Base-by-base conservation (phyloP, 164 flowering plant species). In the Dillenia suffruticosa region DNA sequence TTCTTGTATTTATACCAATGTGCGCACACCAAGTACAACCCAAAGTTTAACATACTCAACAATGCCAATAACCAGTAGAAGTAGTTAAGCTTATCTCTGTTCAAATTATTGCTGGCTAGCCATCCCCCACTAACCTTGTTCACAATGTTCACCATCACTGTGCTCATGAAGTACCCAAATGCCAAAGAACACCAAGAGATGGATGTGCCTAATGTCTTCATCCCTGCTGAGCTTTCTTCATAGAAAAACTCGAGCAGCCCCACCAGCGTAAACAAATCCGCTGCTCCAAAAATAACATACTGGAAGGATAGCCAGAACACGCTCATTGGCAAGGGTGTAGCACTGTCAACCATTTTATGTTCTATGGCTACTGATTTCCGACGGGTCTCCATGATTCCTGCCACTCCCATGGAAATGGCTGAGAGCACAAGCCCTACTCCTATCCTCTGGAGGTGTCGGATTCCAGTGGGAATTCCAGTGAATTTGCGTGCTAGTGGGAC, bases 171-270 rank as follows among this genome's bases (percentile, higher is more conserved):
- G 57, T 77, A 87, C 51, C 96, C 96, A 44, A 89, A 75, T 9
- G 92, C 87, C 50, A 79, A 9, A 1, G 93, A 82, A 52, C 82
- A 75, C 86, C 83, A 81, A 0, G 88, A 77, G 44, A 85, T 82
- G 22, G 88, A 82, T 0, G 89, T 84, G 67, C 82, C 51, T 49
- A 84, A 24, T 0, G 90, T 78, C 69, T 85, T 82, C 89, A 87
- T 82, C 8, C 89, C 84, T 0, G 52, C 63, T n/a, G 89, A 78
- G 59, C 86, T 82, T 78, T 89, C 89, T 16, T 75, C 69, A 56
- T 87, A 83, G 69, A 85, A 87, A 64, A 89, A 89, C 52, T 87
- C 89, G 22, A 89, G 50, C 62, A 89, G 63, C 22, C 93, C 96
- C 46, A 84, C 84, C 9, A 79, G 15, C 9, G 89, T 81, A 65